Base-by-base conservation (phyloP, 345 rosid species). In the Passiflora organensis region DNA sequence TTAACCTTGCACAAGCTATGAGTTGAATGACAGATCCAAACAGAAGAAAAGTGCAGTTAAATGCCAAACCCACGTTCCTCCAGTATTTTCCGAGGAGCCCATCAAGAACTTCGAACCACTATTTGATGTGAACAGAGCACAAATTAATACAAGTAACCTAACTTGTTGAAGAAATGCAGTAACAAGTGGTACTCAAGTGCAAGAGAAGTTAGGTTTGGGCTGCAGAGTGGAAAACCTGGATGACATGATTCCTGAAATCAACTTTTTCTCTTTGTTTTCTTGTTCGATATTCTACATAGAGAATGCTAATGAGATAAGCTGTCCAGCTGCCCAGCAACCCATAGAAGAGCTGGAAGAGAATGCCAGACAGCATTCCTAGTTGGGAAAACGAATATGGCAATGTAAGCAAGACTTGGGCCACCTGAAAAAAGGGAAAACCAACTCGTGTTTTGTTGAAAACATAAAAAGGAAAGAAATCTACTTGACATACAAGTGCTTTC, bases 71-170 rank as follows among this genome's bases (percentile, higher is more conserved):
- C 74, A 89, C 99, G 70, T 93, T 93, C 77, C 99, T 89, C 99
- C 99, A 93, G 32, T 93, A 80, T 67, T 78, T 93, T 68, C 99
- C 99, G 55, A 93, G 94, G 36, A 93, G 77, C 28, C 99, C 99
- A 75, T 93, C 99, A 58, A 93, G 99, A 73, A 93, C 99, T 66
- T 93, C 99, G 49, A 93, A 93, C 99, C 99, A 93, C 95, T 90
- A 4, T 25, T 41, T 5, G 5, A 28, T 28, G 3, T n/a, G n/a
- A n/a, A n/a, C 3, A 28, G 20, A 18, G 12, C 6, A 23, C 6
- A 18, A 32, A 36, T 2, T 14, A 18, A 13, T 32, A 28, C 28
- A 32, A 32, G n/a, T n/a, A n/a, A n/a, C n/a, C n/a, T n/a, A n/a
- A n/a, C n/a, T n/a, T n/a, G n/a, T n/a, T n/a, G n/a, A n/a, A n/a